phyloP scores from a whole-genome alignment of 495 filamentous ascomycete genomes.

The Choiromyces venosus region DNA sequence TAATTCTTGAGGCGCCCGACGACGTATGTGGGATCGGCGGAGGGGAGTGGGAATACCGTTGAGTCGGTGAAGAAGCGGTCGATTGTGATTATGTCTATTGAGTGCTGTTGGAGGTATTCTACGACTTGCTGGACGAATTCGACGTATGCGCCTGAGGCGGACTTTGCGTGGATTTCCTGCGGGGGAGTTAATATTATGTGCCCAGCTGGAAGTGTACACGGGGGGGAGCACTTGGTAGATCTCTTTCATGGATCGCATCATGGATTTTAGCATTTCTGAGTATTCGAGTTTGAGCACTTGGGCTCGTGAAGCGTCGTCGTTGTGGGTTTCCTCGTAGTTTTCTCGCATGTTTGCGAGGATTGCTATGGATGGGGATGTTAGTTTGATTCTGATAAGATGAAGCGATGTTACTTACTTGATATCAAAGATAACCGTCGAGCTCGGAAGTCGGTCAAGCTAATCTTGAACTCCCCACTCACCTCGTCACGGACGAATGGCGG shows the following conservation, averaged over 20 bases:
- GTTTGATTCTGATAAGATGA: not conserved
- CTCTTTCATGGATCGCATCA: slow-evolving; percentile 64
- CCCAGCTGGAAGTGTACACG: slow-evolving; percentile 18
- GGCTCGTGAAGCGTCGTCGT: slow-evolving; percentile 40
- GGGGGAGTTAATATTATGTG: slow-evolving; percentile 9
- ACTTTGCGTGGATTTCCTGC: slow-evolving; percentile 29
- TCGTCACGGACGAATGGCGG: slow-evolving; percentile 55
- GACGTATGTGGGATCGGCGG: slow-evolving; percentile 62
- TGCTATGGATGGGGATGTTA: slow-evolving; percentile 28
- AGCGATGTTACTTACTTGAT: slow-evolving; percentile 44
- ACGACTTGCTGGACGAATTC: slow-evolving; percentile 62
- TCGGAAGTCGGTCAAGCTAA: slow-evolving; percentile 53
- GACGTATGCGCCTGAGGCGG: slow-evolving; percentile 53
- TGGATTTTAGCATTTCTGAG: slow-evolving; percentile 49
- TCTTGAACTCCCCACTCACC: slow-evolving; percentile 46
- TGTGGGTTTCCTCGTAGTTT: slow-evolving; percentile 44
- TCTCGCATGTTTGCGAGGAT: slow-evolving; percentile 63
- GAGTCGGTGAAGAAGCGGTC: slow-evolving; percentile 66
- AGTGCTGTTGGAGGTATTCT: slow-evolving; percentile 61
- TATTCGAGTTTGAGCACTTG: slow-evolving; percentile 51
- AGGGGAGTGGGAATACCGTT: slow-evolving; percentile 59
- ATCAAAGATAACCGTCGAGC: slow-evolving; percentile 57
- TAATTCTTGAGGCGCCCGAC: slow-evolving; percentile 62
- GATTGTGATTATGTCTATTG: slow-evolving; percentile 56
- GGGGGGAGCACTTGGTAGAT: slow-evolving; percentile 60